Base-by-base conservation (phyloP, 345 rosid species). In the Hibiscus trionum region DNA sequence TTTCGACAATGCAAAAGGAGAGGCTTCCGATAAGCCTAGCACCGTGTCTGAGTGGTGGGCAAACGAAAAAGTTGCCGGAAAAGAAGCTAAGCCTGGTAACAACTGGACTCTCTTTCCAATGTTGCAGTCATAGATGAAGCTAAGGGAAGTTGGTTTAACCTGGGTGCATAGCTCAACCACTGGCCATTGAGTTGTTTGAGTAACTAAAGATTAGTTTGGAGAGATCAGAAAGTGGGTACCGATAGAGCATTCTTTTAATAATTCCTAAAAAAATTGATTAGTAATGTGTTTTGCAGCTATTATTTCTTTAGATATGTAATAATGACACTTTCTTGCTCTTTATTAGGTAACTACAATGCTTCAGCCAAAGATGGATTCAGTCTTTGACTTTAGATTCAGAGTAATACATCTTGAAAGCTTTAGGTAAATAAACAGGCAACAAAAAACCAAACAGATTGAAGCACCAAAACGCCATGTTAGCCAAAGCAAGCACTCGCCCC, bases 31-130 rank as follows among this genome's bases (percentile, higher is more conserved):
- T 74, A 86, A 85, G 73, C 77, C 89, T 17, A 21, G 57, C 16
- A 44, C 81, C 67, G 79, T 86, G 57, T 81, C 93, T 0, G 88
- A 88, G 81, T 91, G 96, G 98, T 93, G 98, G 98, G 87, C 93
- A 7, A 88, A 85, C 27, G 93, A 87, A 77, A 88, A 93, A 69
- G 90, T 89, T 57, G 86, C 85, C 6, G 90, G 94, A 42, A 83
- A 83, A 78, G 90, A 89, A 65, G 66, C 77, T 64, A 83, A 78
- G 56, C 82, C 85, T 67, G 79, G 87, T 71, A 84, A 77, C 75
- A 86, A 77, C 78, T 93, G 98, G 98, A 82, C 88, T 61, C 89
- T 93, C 86, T 89, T 91, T 82, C 97, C 98, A 1, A 75, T 87
- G 73, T 83, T 93, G 72, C 92, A 87, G 81, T 88, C 97, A 70